A percentile compares a stretch with the other conserved stretches of the same genome.
Conservation (phyloP, 805 yeast genomes). For the Starmerella potacharoeniae region DNA sequence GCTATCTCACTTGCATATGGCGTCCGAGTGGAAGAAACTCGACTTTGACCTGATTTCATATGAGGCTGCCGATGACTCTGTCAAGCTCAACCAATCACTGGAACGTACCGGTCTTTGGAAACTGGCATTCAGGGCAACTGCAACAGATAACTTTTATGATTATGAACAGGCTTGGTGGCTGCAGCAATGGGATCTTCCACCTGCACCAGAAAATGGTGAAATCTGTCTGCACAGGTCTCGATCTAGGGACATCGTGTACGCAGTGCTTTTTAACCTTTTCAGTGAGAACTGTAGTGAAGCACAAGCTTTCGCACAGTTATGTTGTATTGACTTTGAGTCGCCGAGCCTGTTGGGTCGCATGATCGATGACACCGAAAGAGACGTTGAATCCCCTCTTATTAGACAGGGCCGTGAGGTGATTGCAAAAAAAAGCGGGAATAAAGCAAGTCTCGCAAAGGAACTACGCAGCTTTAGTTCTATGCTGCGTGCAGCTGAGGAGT, state of each 20-base stretch:
- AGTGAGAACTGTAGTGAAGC: background rate
- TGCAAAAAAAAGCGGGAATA: slow-evolving; percentile 23
- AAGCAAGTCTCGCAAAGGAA: slow-evolving; percentile 5
- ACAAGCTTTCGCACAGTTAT: background rate
- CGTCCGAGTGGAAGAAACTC: slow-evolving; percentile 8
- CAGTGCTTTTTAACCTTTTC: background rate
- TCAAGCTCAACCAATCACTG: background rate
- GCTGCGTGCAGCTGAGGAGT: slow-evolving; percentile 20
- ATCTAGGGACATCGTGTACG: slow-evolving; percentile 25
- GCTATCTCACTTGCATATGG: background rate
- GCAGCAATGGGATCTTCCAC: slow-evolving; percentile 50
- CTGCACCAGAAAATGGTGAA: slow-evolving; percentile 32
- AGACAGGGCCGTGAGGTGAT: slow-evolving; percentile 19
- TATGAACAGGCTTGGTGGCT: slow-evolving; percentile 51
- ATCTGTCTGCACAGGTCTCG: no score
- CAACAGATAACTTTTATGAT: slow-evolving; percentile 6
- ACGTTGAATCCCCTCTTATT: background rate
- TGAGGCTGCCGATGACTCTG: background rate
- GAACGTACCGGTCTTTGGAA: slow-evolving; percentile 15
- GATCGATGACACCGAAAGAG: background rate
- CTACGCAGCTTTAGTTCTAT: slow-evolving; percentile 5
- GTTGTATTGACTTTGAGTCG: background rate
- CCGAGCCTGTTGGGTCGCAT: background rate
- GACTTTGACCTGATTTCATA: slow-evolving; percentile 3
- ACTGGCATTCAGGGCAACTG: slow-evolving; percentile 4